Evolutionary conservation across 2,329 filamentous ascomycete genomes (phyloP), one percentile per base, ranked within the genome.

Genomic region (Phoma herbarum): DNA sequence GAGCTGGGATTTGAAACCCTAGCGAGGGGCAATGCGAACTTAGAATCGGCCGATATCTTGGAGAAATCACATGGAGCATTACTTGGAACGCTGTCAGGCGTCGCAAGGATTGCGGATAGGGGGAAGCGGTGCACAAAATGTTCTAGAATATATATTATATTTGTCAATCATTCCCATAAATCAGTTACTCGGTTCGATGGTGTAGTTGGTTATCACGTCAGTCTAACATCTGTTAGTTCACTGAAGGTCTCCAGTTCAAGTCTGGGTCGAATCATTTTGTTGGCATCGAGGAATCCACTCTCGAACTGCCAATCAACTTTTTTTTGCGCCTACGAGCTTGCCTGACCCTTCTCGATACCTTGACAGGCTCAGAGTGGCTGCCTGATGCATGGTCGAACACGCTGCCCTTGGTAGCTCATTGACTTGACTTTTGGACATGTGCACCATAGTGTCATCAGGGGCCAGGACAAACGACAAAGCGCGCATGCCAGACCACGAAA

Each of bases 191-290:
- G 56, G 56, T 59, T 59, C 56, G 56, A 59, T 77, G 74, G 77
- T 79, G 77, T 79, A 79, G 77, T 78, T 78, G 77, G 76, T 79
- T 78, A 78, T 78, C 76, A 79, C 77, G 75, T 78, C 72, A 78
- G 77, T 79, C 76, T 78, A 78, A 79, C 77, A 79, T 50, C n/a
- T 10, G 35, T 39, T 39, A 39, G 35, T 20, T 20, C 35, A 39
- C 26, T 29, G n/a, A 29, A 12, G 20, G 31, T 26, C 4, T 43
- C 18, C 11, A 18, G 14, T 16, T 43, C 26, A 52, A 25, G 41
- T 31, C 8, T 22, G 20, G 35, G 35, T 39, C 35, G 35, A 39
- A 39, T 39, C 35, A 39, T 39, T 39, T 39, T 39, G 33, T 16
- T 16, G 29, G 8, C 14, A 16, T 16, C 14, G 12, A 33, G 12